phyloP scores from a whole-genome alignment of 176 grass and related monocot genomes.

The Tuctoria greenei region DNA sequence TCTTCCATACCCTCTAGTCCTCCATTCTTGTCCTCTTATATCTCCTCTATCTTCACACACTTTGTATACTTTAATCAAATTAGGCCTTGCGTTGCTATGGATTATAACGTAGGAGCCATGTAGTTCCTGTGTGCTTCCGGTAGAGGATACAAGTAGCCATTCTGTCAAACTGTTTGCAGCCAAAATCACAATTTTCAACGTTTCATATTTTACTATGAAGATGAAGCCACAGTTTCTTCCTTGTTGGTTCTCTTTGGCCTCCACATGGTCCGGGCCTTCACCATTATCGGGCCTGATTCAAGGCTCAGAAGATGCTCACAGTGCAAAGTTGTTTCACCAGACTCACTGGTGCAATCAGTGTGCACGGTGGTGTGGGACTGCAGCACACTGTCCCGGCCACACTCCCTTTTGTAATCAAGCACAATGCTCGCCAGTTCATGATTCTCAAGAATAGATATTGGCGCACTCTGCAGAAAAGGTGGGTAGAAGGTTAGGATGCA shows the following conservation, averaged over 20 bases:
- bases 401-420: conserved; percentile 86
- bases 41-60: conserved; percentile 28
- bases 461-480: conserved; percentile 57
- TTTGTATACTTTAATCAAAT: not conserved
- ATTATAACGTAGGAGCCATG: conserved; percentile 29
- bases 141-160: conserved; percentile 14
- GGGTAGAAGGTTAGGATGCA: conserved; percentile 1
- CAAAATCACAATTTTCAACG: conserved; percentile 32
- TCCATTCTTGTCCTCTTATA: conserved; percentile 4
- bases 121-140: conserved; percentile 14
- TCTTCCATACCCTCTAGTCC: not conserved
- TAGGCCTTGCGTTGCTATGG: not conserved
- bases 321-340: conserved; percentile 52
- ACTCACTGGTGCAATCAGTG: conserved; percentile 38
- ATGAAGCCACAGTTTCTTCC: conserved; percentile 16
- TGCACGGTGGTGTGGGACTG: conserved; percentile 73
- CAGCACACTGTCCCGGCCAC: conserved; percentile 73
- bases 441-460: conserved; percentile 93
- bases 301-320: conserved; percentile 85
- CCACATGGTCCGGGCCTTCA: conserved; percentile 79
- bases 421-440: conserved; percentile 83
- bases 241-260: conserved; percentile 44
- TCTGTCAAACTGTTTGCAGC: conserved; percentile 7
- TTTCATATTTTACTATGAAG: conserved; percentile 29
- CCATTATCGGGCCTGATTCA: conserved; percentile 68